Conservation (phyloP, 164 flowering plant genomes). For the Umbilicus rupestris region DNA sequence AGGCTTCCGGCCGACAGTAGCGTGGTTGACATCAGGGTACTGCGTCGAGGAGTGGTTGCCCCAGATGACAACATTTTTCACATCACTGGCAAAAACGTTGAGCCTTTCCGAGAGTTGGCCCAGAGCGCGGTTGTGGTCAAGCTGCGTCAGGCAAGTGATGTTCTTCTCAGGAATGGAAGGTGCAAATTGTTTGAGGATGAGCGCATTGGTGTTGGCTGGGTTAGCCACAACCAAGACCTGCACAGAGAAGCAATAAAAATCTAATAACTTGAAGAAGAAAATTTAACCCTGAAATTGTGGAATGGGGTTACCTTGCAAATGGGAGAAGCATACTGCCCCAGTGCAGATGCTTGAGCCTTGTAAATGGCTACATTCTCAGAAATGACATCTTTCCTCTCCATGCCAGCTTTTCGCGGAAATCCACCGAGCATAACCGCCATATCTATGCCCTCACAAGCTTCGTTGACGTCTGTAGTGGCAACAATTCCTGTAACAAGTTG, state of each 20-base stretch:
- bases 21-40: constrained; percentile 84
- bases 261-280: neutral
- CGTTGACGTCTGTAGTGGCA: constrained; percentile 63
- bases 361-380: constrained; percentile 66
- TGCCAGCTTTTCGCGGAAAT: constrained; percentile 68
- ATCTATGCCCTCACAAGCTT: constrained; percentile 63
- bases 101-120: constrained; percentile 73
- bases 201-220: constrained; percentile 88
- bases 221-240: constrained; percentile 86
- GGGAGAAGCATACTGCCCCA: constrained; percentile 65
- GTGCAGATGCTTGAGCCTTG: constrained; percentile 73
- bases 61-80: constrained; percentile 83
- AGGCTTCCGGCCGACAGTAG: constrained; percentile 52
- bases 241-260: neutral
- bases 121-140: constrained; percentile 84
- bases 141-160: constrained; percentile 75
- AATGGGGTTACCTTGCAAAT: constrained; percentile 57
- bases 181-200: constrained; percentile 76
- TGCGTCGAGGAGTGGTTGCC: constrained; percentile 93
- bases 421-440: constrained; percentile 84
- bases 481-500: constrained; percentile 39
- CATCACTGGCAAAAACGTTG: constrained; percentile 49
- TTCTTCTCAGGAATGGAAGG: constrained; percentile 85
- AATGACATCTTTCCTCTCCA: constrained; percentile 92
- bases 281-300: neutral